These are phyloP conservation scores for Glycine latifolia DNA, from an alignment of 306 rosid species.

Conservation along the genomic window DNA sequence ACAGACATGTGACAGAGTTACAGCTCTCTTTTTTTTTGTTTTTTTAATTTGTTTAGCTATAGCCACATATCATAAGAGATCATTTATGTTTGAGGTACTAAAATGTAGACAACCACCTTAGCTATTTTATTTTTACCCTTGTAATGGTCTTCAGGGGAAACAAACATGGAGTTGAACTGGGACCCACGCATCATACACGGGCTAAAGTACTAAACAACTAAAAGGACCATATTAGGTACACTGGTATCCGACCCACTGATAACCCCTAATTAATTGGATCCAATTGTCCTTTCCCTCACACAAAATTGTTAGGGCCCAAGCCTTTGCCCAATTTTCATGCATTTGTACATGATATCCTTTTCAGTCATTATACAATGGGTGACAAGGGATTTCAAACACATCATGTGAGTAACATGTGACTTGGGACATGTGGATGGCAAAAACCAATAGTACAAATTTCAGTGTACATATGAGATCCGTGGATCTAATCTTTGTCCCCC, in stretches of 20 bases:
- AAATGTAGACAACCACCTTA: not conserved
- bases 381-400: conserved; percentile 51
- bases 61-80: not conserved
- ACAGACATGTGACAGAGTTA: conserved; percentile 37
- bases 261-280: conserved; percentile 56
- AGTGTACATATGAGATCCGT: conserved; percentile 30
- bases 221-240: conserved; percentile 58
- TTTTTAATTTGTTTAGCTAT: not conserved
- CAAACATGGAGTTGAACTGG: not conserved
- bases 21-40: not conserved
- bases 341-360: conserved; percentile 49
- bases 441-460: conserved; percentile 49
- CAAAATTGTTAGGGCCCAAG: conserved; percentile 53
- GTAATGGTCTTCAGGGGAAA: not conserved
- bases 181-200: conserved; percentile 61
- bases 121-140: conserved; percentile 18
- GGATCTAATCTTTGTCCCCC: conserved; percentile 53
- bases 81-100: conserved; percentile 9
- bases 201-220: conserved; percentile 46
- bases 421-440: conserved; percentile 47
- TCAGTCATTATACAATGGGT: conserved; percentile 41
- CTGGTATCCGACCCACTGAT: conserved; percentile 56
- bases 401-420: conserved; percentile 63
- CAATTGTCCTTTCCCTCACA: conserved; percentile 52
- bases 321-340: conserved; percentile 45